Conservation (phyloP, 805 yeast species). For the Priceomyces melissophilus region DNA sequence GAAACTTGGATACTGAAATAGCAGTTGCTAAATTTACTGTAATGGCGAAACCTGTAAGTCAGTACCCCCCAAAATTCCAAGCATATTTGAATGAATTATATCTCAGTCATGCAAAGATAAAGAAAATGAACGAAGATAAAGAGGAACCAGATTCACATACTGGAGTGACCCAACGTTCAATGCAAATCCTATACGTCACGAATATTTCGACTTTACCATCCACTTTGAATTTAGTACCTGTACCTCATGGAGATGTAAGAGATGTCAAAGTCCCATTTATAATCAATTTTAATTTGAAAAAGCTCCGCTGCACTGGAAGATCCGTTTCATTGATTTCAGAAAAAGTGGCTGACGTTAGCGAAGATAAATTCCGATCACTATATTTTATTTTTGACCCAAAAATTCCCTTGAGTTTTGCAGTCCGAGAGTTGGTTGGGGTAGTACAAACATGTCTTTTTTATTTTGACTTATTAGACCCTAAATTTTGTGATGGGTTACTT, state of each 20-base stretch:
- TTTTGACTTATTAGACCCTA: conserved; percentile 67
- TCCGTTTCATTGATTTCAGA: conserved; percentile 66
- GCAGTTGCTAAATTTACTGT: conserved; percentile 55
- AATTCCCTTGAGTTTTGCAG: conserved; percentile 63
- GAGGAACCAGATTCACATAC: conserved; percentile 4
- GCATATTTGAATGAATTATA: conserved; percentile 64
- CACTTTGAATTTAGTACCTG: conserved; percentile 63
- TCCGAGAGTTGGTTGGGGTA: conserved; percentile 66
- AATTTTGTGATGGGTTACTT: conserved; percentile 77
- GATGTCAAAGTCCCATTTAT: conserved; percentile 56
- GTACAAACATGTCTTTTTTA: conserved; percentile 76
- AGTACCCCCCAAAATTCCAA: conserved; percentile 52
- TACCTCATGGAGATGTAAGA: conserved; percentile 56
- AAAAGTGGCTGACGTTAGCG: conserved; percentile 70
- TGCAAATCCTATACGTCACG: conserved; percentile 62
- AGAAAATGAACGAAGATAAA: conserved; percentile 36
- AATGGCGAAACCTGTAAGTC: conserved; percentile 42
- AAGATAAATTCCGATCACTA: conserved; percentile 75
- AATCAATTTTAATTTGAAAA: conserved; percentile 72
- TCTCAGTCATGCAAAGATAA: conserved; percentile 66
- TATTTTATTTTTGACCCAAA: conserved; percentile 53
- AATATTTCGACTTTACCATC: conserved; percentile 81
- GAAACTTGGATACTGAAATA: conserved; percentile 65
- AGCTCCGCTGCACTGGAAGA: conserved; percentile 81
- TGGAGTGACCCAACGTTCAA: too few species aligned